Evolutionary conservation across 140 eudicot species (phyloP).

Genomic region (Ambrosia hybrid): DNA sequence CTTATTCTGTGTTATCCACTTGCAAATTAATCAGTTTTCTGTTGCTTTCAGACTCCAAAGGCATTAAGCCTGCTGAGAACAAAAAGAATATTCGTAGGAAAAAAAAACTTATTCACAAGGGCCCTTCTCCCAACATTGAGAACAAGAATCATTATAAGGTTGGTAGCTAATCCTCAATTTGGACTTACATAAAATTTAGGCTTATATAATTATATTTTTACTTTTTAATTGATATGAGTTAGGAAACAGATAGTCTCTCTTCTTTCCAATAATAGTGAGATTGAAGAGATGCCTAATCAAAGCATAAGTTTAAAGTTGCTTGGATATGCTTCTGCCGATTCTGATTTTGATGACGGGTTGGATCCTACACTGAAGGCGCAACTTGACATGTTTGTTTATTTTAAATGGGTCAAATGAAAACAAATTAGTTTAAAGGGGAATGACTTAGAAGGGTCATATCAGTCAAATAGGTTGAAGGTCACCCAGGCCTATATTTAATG

Average conservation of each 20-base stretch:
- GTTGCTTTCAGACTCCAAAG: conserved; percentile 53
- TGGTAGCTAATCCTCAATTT: conserved; percentile 11
- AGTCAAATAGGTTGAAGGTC: no score
- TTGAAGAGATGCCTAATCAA: conserved; percentile 31
- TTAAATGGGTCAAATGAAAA: no score
- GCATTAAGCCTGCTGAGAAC: conserved; percentile 41
- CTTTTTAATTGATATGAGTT: conserved; percentile 1
- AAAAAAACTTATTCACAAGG: conserved; percentile 39
- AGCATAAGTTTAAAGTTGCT: conserved; percentile 29
- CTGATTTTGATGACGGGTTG: conserved; percentile 65
- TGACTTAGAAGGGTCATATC: no score
- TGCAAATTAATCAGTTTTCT: background rate
- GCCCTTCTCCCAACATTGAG: conserved; percentile 28
- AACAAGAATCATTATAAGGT: conserved; percentile 45
- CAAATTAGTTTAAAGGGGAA: no score
- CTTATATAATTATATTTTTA: background rate
- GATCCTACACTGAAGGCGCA: conserved; percentile 79
- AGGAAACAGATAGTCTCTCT: conserved; percentile 41
- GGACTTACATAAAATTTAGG: background rate
- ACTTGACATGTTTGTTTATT: conserved; percentile 58
- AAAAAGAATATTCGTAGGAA: conserved; percentile 55
- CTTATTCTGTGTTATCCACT: background rate
- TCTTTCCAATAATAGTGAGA: conserved; percentile 41
- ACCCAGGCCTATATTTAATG: no score
- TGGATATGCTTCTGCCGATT: conserved; percentile 38